These are phyloP conservation scores for Croton laevigatus DNA, from an alignment of 441 rosid species.

Conservation along the genomic window DNA sequence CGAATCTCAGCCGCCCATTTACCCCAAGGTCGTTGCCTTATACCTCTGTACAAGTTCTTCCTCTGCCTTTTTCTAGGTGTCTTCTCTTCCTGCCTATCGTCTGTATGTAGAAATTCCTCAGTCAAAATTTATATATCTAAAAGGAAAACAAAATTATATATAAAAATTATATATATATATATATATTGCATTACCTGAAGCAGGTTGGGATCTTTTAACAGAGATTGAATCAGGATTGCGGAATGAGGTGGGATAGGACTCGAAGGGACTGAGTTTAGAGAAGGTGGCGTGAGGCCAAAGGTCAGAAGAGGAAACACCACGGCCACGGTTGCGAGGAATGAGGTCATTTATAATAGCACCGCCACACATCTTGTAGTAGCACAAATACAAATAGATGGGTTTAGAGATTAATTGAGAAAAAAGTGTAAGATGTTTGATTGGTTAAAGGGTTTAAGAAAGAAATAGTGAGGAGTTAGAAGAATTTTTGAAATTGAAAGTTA, in stretches of 20 bases:
- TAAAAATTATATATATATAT: not conserved
- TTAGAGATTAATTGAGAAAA: not conserved
- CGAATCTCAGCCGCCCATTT: slow-evolving; percentile 97
- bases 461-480: not conserved
- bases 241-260: slow-evolving; percentile 15
- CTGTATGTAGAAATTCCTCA: slow-evolving; percentile 35
- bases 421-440: not conserved
- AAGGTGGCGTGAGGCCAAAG: slow-evolving; percentile 43
- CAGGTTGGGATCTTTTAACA: slow-evolving; percentile 29
- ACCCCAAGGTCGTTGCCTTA: slow-evolving; percentile 89
- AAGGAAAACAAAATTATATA: not conserved
- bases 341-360: slow-evolving; percentile 56
- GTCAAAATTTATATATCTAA: not conserved
- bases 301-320: slow-evolving; percentile 35
- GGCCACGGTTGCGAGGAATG: slow-evolving; percentile 39
- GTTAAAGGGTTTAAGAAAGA: slow-evolving; percentile 6
- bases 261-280: slow-evolving; percentile 24
- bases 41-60: slow-evolving; percentile 78
- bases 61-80: slow-evolving; percentile 51
- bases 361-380: slow-evolving; percentile 49
- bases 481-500: not conserved
- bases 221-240: slow-evolving; percentile 18
- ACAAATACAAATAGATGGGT: not conserved
- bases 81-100: slow-evolving; percentile 35
- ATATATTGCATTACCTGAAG: slow-evolving; percentile 33